Evolutionary conservation across 2,329 filamentous ascomycete species (phyloP), one percentile per base, ranked within the genome.

Genomic region (Plenodomus tracheiphilus): DNA sequence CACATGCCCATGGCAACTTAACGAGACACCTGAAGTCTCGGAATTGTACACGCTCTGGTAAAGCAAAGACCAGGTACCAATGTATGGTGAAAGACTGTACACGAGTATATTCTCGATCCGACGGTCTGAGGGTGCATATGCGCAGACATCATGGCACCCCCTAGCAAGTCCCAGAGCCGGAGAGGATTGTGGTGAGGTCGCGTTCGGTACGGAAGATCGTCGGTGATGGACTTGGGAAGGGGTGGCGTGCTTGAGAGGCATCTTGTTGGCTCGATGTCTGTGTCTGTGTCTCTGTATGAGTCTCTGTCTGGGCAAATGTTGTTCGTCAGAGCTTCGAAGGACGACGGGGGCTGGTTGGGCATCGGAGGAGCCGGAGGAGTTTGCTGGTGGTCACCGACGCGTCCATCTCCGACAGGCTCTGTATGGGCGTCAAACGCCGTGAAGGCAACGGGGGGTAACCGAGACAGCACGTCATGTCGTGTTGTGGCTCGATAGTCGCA

Each of bases 1-100:
- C 52, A 1, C 60, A 70, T 38, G 65, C 64, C 16, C 47, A 56
- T 4, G 64, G 65, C 8, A 70, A 70, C 25, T 47, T 70, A 6
- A 63, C 59, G 1, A 62, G 66, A 2, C 65, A 68, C 44, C 42
- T 58, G 17, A 66, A 65, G 22, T 62, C 64, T 5, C 47, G 54
- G 36, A 53, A 47, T 11, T 70, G 65, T 28, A 32, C 42, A 22
- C 56, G 54, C 3, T 58, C 54, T 11, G 51, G 49, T 8, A 49
- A 50, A 41, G 47, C 55, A 8, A 62, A 57, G 28, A 39, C 49
- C 2, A 46, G 43, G 21, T 53, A 61, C 30, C 34, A 19, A 3
- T 68, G 63, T 34, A 52, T 49, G 1, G 44, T 57, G 25, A 16
- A 55, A 4, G 55, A 50, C 4, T 70, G 66, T 43, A 51, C 30